A percentile compares a stretch with the other conserved stretches of the same genome.
Evolutionary conservation across 176 grass and related monocot species (phyloP).

Genomic region (Avena insularis): DNA sequence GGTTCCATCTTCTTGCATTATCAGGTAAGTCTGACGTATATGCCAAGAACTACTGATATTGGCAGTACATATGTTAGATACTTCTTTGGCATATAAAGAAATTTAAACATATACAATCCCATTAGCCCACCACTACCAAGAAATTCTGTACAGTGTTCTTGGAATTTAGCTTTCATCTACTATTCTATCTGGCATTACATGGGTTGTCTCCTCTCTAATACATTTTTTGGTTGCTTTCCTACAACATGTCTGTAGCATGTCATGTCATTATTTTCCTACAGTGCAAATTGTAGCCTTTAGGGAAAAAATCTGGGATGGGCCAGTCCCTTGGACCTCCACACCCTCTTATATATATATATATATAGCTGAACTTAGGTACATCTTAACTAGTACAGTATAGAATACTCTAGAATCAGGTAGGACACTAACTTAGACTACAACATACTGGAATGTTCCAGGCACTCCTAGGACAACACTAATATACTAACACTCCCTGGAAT

Average conservation of each 20-base stretch:
- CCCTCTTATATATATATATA: too few species aligned
- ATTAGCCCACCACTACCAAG: neutral
- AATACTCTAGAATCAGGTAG: too few species aligned
- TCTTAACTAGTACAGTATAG: too few species aligned
- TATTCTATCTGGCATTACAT: neutral
- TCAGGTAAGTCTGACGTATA: neutral
- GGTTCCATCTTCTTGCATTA: neutral
- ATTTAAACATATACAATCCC: too few species aligned
- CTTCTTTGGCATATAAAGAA: neutral
- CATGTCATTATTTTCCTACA: neutral
- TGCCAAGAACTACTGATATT: neutral
- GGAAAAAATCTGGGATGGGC: too few species aligned
- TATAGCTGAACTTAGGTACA: too few species aligned
- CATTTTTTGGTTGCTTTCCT: neutral
- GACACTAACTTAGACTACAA: too few species aligned
- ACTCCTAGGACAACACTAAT: too few species aligned
- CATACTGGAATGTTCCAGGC: too few species aligned
- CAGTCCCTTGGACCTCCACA: too few species aligned
- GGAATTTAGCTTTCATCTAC: slow-evolving; percentile 10
- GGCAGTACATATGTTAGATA: neutral
- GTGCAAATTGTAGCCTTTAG: neutral
- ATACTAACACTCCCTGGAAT: too few species aligned
- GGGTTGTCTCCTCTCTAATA: neutral
- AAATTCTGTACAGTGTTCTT: neutral
- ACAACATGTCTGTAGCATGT: slow-evolving; percentile 12